phyloP scores from a whole-genome alignment of 495 filamentous ascomycete species.

The Hyaloscypha bicolor region DNA sequence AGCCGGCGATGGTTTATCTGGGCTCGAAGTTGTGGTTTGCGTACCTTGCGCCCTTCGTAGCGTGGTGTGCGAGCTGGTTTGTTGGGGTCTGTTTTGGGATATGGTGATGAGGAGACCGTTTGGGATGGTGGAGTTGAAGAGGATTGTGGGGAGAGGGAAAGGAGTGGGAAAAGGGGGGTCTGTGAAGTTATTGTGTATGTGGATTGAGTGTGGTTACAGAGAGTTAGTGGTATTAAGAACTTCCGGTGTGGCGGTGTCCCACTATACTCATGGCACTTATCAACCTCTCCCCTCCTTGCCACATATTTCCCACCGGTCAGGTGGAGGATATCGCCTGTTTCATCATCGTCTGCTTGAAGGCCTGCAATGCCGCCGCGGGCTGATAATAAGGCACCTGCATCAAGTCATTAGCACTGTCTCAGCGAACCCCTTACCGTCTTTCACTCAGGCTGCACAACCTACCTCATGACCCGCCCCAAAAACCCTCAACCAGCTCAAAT shows the following conservation, averaged over 20 bases:
- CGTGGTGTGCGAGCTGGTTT: background rate
- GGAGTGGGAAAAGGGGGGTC: background rate
- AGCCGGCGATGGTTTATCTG: background rate
- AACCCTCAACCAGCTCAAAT: slow-evolving; percentile 53
- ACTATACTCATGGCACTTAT: too few relatives aligned
- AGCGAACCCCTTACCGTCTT: too few relatives aligned
- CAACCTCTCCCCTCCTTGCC: too few relatives aligned
- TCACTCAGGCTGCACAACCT: slow-evolving; percentile 10
- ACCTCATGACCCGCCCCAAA: slow-evolving; percentile 57
- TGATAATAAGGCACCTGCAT: slow-evolving; percentile 42
- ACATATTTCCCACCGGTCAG: slow-evolving; percentile 13
- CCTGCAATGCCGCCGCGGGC: slow-evolving; percentile 45
- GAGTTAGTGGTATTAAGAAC: too few relatives aligned
- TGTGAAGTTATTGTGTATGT: background rate
- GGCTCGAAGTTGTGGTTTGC: background rate
- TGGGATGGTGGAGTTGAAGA: background rate
- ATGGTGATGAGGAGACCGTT: background rate
- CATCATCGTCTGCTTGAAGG: slow-evolving; percentile 53
- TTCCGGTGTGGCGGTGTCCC: too few relatives aligned
- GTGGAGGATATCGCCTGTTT: slow-evolving; percentile 40
- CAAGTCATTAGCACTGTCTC: slow-evolving; percentile 4
- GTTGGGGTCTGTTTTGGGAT: background rate
- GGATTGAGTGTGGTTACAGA: too few relatives aligned
- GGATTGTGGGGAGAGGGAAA: background rate
- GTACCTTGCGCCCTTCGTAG: background rate